A percentile compares a stretch with the other conserved stretches of the same genome.
Conservation (phyloP, 2,329 filamentous ascomycete species). For the Penicillium corylophilum region DNA sequence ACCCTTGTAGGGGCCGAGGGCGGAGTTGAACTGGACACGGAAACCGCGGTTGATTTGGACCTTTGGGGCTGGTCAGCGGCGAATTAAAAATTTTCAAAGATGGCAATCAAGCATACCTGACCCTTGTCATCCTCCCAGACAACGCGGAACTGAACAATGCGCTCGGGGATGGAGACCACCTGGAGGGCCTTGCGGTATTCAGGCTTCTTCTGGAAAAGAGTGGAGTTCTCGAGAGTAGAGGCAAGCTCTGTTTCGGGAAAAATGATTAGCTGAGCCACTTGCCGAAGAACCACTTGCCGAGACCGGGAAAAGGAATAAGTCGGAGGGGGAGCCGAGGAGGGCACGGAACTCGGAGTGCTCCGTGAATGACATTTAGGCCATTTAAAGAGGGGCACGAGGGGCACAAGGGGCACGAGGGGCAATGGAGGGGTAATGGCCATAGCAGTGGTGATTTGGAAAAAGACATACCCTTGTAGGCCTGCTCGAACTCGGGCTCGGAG, state of each 20-base stretch:
- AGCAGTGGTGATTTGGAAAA: background rate
- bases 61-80: slow-evolving; percentile 34
- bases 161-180: slow-evolving; percentile 88
- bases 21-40: slow-evolving; percentile 98
- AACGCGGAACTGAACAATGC: slow-evolving; percentile 94
- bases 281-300: slow-evolving; percentile 19
- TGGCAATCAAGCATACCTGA: slow-evolving; percentile 33
- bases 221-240: slow-evolving; percentile 90
- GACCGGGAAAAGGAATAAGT: slow-evolving; percentile 12
- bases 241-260: slow-evolving; percentile 68
- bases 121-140: slow-evolving; percentile 95
- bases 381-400: slow-evolving; percentile 1
- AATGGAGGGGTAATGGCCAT: background rate
- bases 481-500: slow-evolving; percentile 94
- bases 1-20: slow-evolving; percentile 96
- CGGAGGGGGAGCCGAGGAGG: background rate
- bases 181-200: slow-evolving; percentile 90
- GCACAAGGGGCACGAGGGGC: background rate
- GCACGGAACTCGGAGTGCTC: background rate
- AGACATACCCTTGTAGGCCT: slow-evolving; percentile 85
- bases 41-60: slow-evolving; percentile 92
- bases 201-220: slow-evolving; percentile 89
- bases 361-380: background rate
- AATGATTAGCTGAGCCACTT: slow-evolving; percentile 15
- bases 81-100: slow-evolving; percentile 12